These are phyloP conservation scores for Eleusine coracana DNA, from an alignment of 176 grass and related monocot species.

Conservation along the genomic window DNA sequence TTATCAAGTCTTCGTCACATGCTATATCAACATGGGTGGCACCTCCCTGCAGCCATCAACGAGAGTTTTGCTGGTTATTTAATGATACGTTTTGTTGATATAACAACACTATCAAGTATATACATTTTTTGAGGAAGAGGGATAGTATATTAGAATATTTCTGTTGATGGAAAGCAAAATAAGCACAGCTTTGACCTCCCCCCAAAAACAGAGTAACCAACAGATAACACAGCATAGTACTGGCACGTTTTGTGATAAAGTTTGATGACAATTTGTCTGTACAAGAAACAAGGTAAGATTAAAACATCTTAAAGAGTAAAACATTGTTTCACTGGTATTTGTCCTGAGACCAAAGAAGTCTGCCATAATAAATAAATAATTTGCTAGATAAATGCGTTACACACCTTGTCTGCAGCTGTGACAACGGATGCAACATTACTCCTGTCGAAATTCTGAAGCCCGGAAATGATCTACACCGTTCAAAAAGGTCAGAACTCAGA, in stretches of 20 bases:
- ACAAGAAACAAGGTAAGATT: not conserved
- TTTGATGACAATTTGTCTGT: not conserved
- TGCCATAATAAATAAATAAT: not conserved
- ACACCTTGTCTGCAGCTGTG: constrained; percentile 90
- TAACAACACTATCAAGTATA: not conserved
- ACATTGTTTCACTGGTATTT: not conserved
- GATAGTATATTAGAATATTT: not conserved
- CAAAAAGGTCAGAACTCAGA: not conserved
- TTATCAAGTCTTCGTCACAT: constrained; percentile 76
- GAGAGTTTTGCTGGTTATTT: constrained; percentile 14
- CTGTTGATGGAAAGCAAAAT: not conserved
- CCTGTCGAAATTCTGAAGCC: constrained; percentile 84
- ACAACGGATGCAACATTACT: constrained; percentile 80
- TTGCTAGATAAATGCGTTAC: constrained; percentile 6
- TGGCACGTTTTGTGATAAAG: not conserved
- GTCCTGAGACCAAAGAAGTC: not conserved
- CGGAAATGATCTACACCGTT: constrained; percentile 82
- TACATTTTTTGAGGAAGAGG: not conserved
- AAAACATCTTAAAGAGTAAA: not conserved
- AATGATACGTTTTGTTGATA: not conserved
- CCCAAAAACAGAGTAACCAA: not conserved
- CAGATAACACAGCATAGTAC: not conserved
- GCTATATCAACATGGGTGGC: constrained; percentile 98
- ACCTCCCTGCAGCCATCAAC: constrained; percentile 70
- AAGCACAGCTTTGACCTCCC: not conserved